These are phyloP conservation scores for Oryza brachyantha DNA, from an alignment of 176 grass and related monocot species.

Conservation along the genomic window DNA sequence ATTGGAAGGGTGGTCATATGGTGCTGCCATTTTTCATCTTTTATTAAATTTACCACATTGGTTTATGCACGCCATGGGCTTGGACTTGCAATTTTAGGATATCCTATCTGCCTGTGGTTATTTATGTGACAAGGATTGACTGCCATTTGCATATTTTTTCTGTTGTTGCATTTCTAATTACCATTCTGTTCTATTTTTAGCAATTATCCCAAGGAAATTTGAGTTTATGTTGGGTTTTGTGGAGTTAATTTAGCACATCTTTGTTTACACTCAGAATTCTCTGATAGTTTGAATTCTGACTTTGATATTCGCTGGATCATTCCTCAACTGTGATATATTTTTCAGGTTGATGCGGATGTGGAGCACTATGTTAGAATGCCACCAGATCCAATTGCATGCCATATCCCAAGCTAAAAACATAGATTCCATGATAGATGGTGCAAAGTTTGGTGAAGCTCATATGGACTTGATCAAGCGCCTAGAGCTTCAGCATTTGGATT, in stretches of 20 bases:
- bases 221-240: background rate
- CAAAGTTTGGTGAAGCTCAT: constrained; percentile 62
- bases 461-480: constrained; percentile 62
- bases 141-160: background rate
- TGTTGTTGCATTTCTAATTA: background rate
- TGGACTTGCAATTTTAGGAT: background rate
- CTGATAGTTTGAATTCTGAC: background rate
- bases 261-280: background rate
- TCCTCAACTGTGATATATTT: background rate
- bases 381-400: constrained; percentile 82
- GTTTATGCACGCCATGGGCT: background rate
- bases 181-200: background rate
- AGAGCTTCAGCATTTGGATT: constrained; percentile 66
- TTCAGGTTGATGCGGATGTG: constrained; percentile 87
- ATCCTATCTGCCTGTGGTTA: background rate
- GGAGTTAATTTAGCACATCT: background rate
- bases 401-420: constrained; percentile 86
- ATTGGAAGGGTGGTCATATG: background rate
- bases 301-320: constrained; percentile 19
- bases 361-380: constrained; percentile 75
- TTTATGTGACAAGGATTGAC: background rate
- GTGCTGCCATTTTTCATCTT: background rate
- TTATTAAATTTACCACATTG: background rate
- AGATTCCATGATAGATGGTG: constrained; percentile 56
- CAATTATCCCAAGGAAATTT: background rate